A percentile compares a stretch with the other conserved stretches of the same genome.
Conservation (phyloP, 2,329 filamentous ascomycete species). For the Alternaria triticimaculans region DNA sequence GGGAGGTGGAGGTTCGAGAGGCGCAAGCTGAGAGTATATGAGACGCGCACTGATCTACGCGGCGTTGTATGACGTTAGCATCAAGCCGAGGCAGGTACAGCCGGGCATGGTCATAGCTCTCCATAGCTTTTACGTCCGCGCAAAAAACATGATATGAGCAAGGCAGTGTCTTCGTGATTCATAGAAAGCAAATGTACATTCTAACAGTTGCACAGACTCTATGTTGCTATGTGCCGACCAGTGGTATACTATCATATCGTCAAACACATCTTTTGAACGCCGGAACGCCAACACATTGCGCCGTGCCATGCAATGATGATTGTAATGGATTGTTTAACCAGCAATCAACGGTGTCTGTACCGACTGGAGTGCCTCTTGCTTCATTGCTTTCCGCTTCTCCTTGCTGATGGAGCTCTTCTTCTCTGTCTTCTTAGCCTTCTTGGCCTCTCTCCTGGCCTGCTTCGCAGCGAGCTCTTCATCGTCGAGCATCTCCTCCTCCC, state of each 20-base stretch:
- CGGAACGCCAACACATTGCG: conserved; percentile 25
- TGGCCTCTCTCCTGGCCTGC: conserved; percentile 55
- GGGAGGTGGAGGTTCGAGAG: conserved; percentile 13
- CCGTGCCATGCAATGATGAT: conserved; percentile 16
- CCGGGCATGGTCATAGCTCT: conserved; percentile 15
- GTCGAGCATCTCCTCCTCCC: conserved; percentile 47
- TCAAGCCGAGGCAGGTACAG: conserved; percentile 18
- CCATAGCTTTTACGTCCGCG: not conserved
- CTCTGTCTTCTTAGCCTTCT: conserved; percentile 52
- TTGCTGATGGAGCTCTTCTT: conserved; percentile 49
- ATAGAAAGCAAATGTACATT: not conserved
- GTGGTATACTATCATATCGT: conserved; percentile 23
- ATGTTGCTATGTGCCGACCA: not conserved
- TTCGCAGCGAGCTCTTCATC: conserved; percentile 45
- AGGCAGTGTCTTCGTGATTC: not conserved
- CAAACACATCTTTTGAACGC: conserved; percentile 28
- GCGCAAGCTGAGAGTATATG: conserved; percentile 10
- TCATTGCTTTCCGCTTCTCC: conserved; percentile 58
- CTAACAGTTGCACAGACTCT: not conserved
- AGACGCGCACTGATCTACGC: conserved; percentile 13
- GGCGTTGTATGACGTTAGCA: conserved; percentile 29
- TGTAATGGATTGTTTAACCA: not conserved
- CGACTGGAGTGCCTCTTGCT: conserved; percentile 55
- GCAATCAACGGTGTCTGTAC: conserved; percentile 48
- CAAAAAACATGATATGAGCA: not conserved